phyloP scores from a whole-genome alignment of 2,329 filamentous ascomycete genomes.

The Talaromyces sp. region DNA sequence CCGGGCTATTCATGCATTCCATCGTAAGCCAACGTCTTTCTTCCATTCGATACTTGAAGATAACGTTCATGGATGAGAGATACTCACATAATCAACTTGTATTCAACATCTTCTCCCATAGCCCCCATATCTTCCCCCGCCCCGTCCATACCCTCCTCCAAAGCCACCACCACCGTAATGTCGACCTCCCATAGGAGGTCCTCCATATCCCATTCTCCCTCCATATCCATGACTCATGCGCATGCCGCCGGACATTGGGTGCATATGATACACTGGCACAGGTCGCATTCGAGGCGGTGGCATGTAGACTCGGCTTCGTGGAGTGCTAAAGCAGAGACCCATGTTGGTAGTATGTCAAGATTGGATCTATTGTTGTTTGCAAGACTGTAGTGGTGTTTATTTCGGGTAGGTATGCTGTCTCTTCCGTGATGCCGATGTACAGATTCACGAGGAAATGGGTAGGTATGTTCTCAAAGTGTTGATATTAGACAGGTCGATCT shows the following conservation, averaged over 20 bases:
- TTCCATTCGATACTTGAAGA: too few relatives aligned
- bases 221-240: background rate
- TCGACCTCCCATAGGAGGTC: background rate
- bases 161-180: background rate
- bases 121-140: background rate
- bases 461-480: background rate
- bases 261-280: background rate
- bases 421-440: background rate
- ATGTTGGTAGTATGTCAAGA: background rate
- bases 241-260: slow-evolving; percentile 5
- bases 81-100: background rate
- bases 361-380: background rate
- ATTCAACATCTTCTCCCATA: background rate
- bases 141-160: background rate
- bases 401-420: background rate
- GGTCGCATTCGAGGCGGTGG: background rate
- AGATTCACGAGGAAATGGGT: background rate
- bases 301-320: background rate
- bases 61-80: background rate
- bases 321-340: slow-evolving; percentile 7
- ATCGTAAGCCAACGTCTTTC: background rate
- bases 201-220: background rate
- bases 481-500: background rate
- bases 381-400: background rate
- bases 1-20: background rate